phyloP scores from a whole-genome alignment of 805 yeast genomes.

The Teunomyces aglyptinius region DNA sequence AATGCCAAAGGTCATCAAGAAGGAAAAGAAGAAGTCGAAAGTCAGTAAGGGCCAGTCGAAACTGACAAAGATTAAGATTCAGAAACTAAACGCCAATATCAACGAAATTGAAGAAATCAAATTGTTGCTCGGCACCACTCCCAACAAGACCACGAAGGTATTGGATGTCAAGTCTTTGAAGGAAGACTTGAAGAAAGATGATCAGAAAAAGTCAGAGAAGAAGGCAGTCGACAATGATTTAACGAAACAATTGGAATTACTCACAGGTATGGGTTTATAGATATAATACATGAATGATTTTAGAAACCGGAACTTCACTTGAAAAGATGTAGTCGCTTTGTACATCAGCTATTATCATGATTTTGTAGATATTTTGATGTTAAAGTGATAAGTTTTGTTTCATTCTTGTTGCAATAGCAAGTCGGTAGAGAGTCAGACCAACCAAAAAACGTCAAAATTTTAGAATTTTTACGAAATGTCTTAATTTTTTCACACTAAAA shows the following conservation, averaged over 20 bases:
- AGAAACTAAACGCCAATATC: conserved; percentile 31
- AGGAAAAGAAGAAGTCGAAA: not conserved
- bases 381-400: too few species aligned
- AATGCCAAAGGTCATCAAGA: conserved; percentile 3
- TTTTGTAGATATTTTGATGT: too few species aligned
- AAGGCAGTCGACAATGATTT: conserved; percentile 42
- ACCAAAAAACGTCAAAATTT: not conserved
- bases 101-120: conserved; percentile 21
- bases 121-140: conserved; percentile 13
- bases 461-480: not conserved
- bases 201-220: conserved; percentile 23
- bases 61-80: conserved; percentile 15
- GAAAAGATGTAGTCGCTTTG: too few species aligned
- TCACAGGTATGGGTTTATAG: conserved; percentile 42
- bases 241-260: conserved; percentile 45
- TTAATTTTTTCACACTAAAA: not conserved
- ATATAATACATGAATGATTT: not conserved
- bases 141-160: conserved; percentile 18
- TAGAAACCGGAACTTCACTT: too few species aligned
- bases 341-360: too few species aligned
- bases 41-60: conserved; percentile 11
- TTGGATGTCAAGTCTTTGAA: conserved; percentile 35
- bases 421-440: not conserved
- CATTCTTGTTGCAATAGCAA: too few species aligned
- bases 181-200: conserved; percentile 41